Evolutionary conservation across 768 basidiomycete genomes (phyloP).

Genomic region (Pleurotus eryngii): DNA sequence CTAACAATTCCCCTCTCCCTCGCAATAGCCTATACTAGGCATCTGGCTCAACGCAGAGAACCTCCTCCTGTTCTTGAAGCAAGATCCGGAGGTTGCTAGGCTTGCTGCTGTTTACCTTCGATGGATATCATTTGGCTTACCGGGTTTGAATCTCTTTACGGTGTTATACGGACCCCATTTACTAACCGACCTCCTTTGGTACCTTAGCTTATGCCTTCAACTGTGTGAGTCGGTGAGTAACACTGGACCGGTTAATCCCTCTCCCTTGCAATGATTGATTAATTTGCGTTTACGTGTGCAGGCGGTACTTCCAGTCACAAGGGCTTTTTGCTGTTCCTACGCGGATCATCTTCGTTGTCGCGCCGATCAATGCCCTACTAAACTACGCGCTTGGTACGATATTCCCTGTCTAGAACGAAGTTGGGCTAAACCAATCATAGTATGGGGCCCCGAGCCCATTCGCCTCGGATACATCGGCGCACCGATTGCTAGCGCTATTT

Average conservation of each 20-base stretch:
- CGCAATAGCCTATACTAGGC: conserved; percentile 45
- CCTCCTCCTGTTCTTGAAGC: conserved; percentile 70
- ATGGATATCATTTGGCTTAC: conserved; percentile 75
- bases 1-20: no score
- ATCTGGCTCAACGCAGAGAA: conserved; percentile 85
- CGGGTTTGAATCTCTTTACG: conserved; percentile 33
- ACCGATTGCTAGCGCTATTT: conserved; percentile 84
- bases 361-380: conserved; percentile 80
- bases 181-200: not conserved
- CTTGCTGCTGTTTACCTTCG: conserved; percentile 76
- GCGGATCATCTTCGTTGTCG: conserved; percentile 74
- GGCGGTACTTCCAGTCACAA: conserved; percentile 63
- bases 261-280: no score
- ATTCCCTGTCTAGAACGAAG: no score
- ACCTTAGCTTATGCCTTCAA: conserved; percentile 47
- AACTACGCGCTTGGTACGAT: conserved; percentile 78
- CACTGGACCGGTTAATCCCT: no score
- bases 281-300: conserved; percentile 16
- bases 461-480: conserved; percentile 90
- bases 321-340: conserved; percentile 83
- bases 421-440: conserved; percentile 26
- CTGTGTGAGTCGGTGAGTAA: conserved; percentile 40
- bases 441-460: conserved; percentile 81
- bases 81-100: conserved; percentile 81
- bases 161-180: no score